A percentile compares a stretch with the other conserved stretches of the same genome.
phyloP scores from a whole-genome alignment of 2,329 filamentous ascomycete genomes.

The Pseudopithomyces maydicus region DNA sequence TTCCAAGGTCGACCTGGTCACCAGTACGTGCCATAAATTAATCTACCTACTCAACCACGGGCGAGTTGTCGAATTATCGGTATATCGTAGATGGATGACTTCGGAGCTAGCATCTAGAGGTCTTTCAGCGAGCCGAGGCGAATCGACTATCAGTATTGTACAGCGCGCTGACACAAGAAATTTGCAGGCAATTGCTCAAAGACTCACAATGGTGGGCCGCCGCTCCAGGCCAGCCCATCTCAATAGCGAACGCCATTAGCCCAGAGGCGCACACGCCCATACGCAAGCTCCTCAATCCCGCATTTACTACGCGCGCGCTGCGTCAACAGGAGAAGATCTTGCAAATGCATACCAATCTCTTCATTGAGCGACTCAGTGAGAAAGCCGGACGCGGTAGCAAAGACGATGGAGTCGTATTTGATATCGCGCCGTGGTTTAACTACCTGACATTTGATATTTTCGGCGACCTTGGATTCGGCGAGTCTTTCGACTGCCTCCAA shows the following conservation, averaged over 20 bases:
- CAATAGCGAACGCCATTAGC: slow-evolving; percentile 5
- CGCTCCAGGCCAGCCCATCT: neutral
- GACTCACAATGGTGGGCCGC: neutral
- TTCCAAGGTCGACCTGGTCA: neutral
- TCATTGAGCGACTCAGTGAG: neutral
- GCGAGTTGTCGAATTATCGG: neutral
- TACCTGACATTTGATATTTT: slow-evolving; percentile 14
- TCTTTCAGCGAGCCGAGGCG: too few relatives aligned
- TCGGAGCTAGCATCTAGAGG: too few relatives aligned
- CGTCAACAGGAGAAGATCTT: slow-evolving; percentile 2
- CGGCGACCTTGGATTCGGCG: slow-evolving; percentile 57
- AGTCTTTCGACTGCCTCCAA: slow-evolving; percentile 46
- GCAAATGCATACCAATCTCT: neutral
- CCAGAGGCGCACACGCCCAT: neutral
- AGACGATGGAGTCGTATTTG: neutral
- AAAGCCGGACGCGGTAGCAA: neutral
- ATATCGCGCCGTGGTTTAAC: slow-evolving; percentile 8
- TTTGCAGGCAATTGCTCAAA: neutral
- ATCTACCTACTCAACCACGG: neutral
- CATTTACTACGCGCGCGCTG: slow-evolving; percentile 5
- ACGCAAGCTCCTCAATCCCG: slow-evolving; percentile 5
- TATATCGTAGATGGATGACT: neutral
- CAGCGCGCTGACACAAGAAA: neutral
- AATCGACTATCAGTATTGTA: too few relatives aligned
- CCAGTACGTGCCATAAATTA: neutral